A percentile compares a stretch with the other conserved stretches of the same genome.
Evolutionary conservation across 306 rosid genomes (phyloP).

Genomic region (Astragalus glycyphyllos): DNA sequence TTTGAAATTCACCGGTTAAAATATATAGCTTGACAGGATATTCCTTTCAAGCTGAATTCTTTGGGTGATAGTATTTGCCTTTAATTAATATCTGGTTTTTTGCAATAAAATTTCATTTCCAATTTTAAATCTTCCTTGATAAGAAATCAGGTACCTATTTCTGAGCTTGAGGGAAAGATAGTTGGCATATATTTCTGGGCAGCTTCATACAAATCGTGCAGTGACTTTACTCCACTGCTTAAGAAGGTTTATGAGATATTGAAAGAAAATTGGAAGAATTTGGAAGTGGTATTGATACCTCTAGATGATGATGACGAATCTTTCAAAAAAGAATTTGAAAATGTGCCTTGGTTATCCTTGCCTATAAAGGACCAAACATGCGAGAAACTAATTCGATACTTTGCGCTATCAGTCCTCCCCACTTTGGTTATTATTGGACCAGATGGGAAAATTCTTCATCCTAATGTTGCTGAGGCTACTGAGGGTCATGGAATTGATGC

Average conservation of each 20-base stretch:
- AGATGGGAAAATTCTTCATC: slow-evolving; percentile 66
- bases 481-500: slow-evolving; percentile 66
- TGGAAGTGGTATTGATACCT: slow-evolving; percentile 69
- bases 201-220: slow-evolving; percentile 32
- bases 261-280: slow-evolving; percentile 59
- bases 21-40: no score
- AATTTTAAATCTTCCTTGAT: no score
- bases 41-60: no score
- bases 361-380: slow-evolving; percentile 62
- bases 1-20: slow-evolving; percentile 18
- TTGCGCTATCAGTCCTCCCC: slow-evolving; percentile 64
- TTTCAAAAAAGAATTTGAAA: slow-evolving; percentile 49
- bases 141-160: slow-evolving; percentile 53
- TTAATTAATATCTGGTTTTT: neutral
- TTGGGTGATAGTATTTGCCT: no score
- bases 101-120: neutral
- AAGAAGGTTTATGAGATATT: slow-evolving; percentile 60
- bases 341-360: slow-evolving; percentile 68
- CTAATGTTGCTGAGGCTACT: slow-evolving; percentile 60
- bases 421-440: slow-evolving; percentile 70
- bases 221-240: slow-evolving; percentile 55
- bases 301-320: slow-evolving; percentile 59
- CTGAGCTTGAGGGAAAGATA: slow-evolving; percentile 76
- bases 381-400: slow-evolving; percentile 52
- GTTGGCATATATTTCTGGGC: slow-evolving; percentile 66